Evolutionary conservation across 2,329 filamentous ascomycete genomes (phyloP), one percentile per base, ranked within the genome.

Genomic region (Fusarium bulbicola): DNA sequence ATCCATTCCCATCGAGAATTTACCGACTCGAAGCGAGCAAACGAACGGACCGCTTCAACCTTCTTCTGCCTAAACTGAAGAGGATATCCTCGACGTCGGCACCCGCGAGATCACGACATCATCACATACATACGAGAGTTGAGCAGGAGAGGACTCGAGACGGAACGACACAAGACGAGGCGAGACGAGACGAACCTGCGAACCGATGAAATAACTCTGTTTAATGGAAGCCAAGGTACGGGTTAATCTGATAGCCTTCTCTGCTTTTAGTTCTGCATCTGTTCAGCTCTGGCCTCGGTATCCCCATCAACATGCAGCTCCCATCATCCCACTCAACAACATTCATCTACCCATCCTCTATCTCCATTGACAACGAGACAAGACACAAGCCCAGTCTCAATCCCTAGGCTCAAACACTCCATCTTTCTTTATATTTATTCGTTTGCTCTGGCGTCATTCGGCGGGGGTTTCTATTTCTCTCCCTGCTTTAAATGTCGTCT

Each of bases 21-120:
- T 77, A 73, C 73, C 71, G 66, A 70, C 65, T 68, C 58, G 65
- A 76, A 68, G 59, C 70, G 64, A 76, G 59, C 62, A 66, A 73
- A 71, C 68, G 71, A 59, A 64, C 71, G 60, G 64, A 57, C 66
- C 66, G 62, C 73, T 72, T 69, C 60, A 39, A 63, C 53, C 70
- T 68, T 72, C 71, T 77, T 77, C 75, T 77, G 75, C 75, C 75
- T 76, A 76, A 74, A 74, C 49, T 40, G 54, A 74, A 71, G 21
- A 54, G 30, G 45, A 32, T n/a, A 36, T 50, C 49, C 45, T 69
- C 64, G 59, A 73, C 66, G 66, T 64, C 71, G 68, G 60, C 64
- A 66, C 56, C 75, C 73, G 75, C 64, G 56, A 69, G 43, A 72
- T 57, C 68, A 64, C 73, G 72, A 57, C 70, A 67, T 54, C 50